Evolutionary conservation across 73 alveolate species (phyloP).

Genomic region (Durusdinium trenchii): DNA sequence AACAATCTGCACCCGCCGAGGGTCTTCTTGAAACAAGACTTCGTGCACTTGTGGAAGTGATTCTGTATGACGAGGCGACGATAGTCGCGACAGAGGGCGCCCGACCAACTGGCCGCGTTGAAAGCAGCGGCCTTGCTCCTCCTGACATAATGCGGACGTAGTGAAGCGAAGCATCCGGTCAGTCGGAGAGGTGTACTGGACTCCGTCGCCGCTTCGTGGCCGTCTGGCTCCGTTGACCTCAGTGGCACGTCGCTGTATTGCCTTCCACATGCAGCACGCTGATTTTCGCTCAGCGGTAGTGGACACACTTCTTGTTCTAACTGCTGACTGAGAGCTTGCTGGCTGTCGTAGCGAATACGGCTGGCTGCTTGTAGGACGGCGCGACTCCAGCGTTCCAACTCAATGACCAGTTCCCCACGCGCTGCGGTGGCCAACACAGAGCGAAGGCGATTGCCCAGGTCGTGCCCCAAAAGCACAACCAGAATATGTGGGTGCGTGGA

Average conservation of each 20-base stretch:
- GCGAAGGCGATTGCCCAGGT: neutral
- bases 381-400: neutral
- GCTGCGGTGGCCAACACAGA: neutral
- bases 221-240: neutral
- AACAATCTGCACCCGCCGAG: too few relatives aligned
- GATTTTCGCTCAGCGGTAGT: neutral
- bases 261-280: neutral
- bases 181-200: neutral
- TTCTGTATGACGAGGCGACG: conserved; percentile 25
- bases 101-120: too few relatives aligned
- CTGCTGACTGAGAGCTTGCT: neutral
- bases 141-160: neutral
- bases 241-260: neutral
- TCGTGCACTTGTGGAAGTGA: conserved; percentile 59
- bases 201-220: neutral
- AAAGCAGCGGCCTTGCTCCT: too few relatives aligned
- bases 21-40: conserved; percentile 53
- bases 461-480: conserved; percentile 8
- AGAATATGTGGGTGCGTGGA: conserved; percentile 11
- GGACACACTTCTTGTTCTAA: neutral
- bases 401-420: neutral
- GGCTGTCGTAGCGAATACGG: conserved; percentile 13
- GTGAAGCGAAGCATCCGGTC: neutral
- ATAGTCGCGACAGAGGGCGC: conserved; percentile 14
- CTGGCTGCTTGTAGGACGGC: neutral